Conservation (phyloP, 257 asterid genomes). For the Solanum corneliomulleri region DNA sequence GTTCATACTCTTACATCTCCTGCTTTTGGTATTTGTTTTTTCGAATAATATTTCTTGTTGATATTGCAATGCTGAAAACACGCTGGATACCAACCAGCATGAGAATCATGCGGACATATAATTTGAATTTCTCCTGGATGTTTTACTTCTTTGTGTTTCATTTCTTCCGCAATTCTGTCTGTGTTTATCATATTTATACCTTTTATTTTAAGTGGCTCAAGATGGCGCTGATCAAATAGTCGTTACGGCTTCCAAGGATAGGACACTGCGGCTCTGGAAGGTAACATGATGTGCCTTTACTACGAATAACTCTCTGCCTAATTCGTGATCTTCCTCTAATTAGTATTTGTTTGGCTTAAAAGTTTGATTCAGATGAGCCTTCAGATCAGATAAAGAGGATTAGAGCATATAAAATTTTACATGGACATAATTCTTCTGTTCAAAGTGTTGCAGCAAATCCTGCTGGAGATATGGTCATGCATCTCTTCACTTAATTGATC, state of each 20-base stretch:
- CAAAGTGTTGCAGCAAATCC: constrained; percentile 68
- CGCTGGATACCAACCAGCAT: not conserved
- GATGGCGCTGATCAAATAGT: constrained; percentile 38
- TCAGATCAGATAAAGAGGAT: constrained; percentile 41
- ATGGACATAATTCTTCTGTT: constrained; percentile 77
- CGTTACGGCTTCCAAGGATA: constrained; percentile 89
- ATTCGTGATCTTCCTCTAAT: constrained; percentile 4
- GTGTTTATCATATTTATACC: not conserved
- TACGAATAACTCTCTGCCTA: not conserved
- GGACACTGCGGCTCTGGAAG: constrained; percentile 83
- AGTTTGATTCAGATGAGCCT: constrained; percentile 53
- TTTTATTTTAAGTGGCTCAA: constrained; percentile 17
- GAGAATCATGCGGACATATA: not conserved
- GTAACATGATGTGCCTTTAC: constrained; percentile 28
- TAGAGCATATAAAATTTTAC: constrained; percentile 47
- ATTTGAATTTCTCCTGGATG: not conserved
- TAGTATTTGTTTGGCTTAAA: constrained; percentile 14
- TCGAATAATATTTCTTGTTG: not conserved
- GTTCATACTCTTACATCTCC: not conserved
- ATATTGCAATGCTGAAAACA: not conserved
- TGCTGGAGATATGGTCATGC: constrained; percentile 62
- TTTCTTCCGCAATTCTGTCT: not conserved
- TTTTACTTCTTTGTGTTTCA: not conserved
- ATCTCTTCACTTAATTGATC: not conserved
- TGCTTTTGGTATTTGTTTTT: not conserved